These are phyloP conservation scores for Thermomyces lanuginosus DNA, from an alignment of 2,329 filamentous ascomycete genomes.

Conservation along the genomic window DNA sequence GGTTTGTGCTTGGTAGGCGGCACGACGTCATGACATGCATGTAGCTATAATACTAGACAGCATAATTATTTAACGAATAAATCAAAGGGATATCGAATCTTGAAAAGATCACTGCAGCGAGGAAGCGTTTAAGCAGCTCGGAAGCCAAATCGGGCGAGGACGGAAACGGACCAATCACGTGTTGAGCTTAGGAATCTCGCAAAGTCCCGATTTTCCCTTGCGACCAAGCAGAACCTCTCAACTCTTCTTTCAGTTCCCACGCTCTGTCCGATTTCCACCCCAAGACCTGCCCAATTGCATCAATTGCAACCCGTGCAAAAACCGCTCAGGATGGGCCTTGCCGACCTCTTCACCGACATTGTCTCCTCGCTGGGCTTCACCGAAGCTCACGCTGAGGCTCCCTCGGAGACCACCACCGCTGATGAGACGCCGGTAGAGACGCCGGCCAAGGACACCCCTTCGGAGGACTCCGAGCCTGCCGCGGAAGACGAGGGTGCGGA, in stretches of 20 bases:
- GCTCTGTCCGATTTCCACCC: constrained; percentile 8
- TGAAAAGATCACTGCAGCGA: neutral
- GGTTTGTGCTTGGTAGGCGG: too few species aligned
- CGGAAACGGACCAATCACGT: constrained; percentile 23
- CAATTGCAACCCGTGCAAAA: constrained; percentile 16
- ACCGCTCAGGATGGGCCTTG: constrained; percentile 41
- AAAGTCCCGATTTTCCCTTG: constrained; percentile 27
- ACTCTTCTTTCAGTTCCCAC: constrained; percentile 13
- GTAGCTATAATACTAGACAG: neutral
- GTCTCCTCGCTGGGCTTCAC: constrained; percentile 48
- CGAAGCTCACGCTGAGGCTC: constrained; percentile 46
- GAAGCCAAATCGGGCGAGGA: constrained; percentile 6
- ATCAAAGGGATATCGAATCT: too few species aligned
- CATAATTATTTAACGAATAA: neutral
- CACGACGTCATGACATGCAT: neutral
- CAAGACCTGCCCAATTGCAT: constrained; percentile 14
- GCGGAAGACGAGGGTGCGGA: constrained; percentile 38
- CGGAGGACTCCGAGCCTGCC: constrained; percentile 32
- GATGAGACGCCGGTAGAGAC: constrained; percentile 15
- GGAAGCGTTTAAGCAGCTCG: neutral
- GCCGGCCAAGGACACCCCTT: constrained; percentile 19
- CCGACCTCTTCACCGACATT: constrained; percentile 48
- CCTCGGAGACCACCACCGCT: constrained; percentile 14
- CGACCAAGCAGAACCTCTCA: too few species aligned
- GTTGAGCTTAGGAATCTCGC: constrained; percentile 15